These are phyloP conservation scores for Eimeria tenella DNA, from an alignment of 169 alveolate species.

Conservation along the genomic window DNA sequence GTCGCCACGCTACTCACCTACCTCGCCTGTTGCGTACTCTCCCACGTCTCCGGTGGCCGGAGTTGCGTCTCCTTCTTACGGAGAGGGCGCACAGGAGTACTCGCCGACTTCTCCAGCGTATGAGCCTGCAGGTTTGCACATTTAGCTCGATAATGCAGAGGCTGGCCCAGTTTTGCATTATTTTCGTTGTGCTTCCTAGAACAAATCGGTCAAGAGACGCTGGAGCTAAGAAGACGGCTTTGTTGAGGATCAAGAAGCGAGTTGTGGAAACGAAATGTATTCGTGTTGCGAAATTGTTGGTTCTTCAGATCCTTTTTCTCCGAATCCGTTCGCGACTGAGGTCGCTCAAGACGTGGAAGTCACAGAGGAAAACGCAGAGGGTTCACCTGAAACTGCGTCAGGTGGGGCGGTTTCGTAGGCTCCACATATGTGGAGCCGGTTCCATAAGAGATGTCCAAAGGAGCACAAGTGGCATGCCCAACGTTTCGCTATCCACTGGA, in stretches of 20 bases:
- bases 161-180: not conserved
- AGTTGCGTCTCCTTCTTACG: slow-evolving; percentile 43
- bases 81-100: slow-evolving; percentile 32
- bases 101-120: slow-evolving; percentile 75
- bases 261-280: too few relatives aligned
- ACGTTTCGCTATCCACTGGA: too few relatives aligned
- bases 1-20: slow-evolving; percentile 79
- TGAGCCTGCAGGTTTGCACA: slow-evolving; percentile 53
- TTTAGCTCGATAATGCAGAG: not conserved
- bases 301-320: slow-evolving; percentile 67
- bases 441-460: too few relatives aligned
- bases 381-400: not conserved
- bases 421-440: too few relatives aligned
- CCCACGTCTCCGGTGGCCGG: slow-evolving; percentile 66
- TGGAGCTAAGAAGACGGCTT: too few relatives aligned
- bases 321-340: slow-evolving; percentile 67
- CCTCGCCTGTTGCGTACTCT: slow-evolving; percentile 71
- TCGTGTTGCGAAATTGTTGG: too few relatives aligned
- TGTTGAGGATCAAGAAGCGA: too few relatives aligned
- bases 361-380: not conserved
- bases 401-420: not conserved
- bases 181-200: too few relatives aligned
- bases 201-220: too few relatives aligned
- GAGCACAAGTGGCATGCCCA: too few relatives aligned
- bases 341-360: slow-evolving; percentile 51